Conservation (phyloP, 495 filamentous ascomycete genomes). For the Aspergillus incahuasiensis region DNA sequence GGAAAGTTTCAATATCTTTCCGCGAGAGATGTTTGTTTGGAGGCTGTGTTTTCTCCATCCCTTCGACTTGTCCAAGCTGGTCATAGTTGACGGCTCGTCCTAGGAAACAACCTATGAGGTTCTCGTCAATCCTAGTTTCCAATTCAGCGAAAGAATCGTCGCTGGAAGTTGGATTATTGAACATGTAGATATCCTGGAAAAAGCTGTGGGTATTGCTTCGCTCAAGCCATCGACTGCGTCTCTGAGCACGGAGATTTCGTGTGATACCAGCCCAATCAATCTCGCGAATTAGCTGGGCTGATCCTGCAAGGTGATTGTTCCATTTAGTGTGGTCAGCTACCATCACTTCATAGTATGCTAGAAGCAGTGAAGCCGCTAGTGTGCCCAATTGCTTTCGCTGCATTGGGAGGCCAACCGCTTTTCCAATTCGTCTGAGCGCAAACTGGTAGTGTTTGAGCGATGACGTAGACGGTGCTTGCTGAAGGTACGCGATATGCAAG, state of each 20-base stretch:
- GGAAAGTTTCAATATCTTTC: constrained; percentile 72
- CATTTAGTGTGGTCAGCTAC: constrained; percentile 93
- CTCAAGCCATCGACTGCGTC: constrained; percentile 28
- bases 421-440: constrained; percentile 69
- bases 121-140: constrained; percentile 38
- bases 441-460: constrained; percentile 92
- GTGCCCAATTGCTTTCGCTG: constrained; percentile 77
- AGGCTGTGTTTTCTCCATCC: constrained; percentile 8
- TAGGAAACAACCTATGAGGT: constrained; percentile 39
- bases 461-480: constrained; percentile 64
- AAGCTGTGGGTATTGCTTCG: constrained; percentile 15
- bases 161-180: constrained; percentile 21
- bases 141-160: constrained; percentile 44
- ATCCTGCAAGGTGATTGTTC: constrained; percentile 85
- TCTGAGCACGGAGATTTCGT: constrained; percentile 57
- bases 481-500: constrained; percentile 82
- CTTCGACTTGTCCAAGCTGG: constrained; percentile 40
- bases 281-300: constrained; percentile 76
- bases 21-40: constrained; percentile 48
- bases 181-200: constrained; percentile 14
- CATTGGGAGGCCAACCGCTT: constrained; percentile 62
- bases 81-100: constrained; percentile 45
- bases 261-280: constrained; percentile 72
- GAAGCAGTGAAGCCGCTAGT: constrained; percentile 78
- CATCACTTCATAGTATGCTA: constrained; percentile 93